Conservation (phyloP, 495 filamentous ascomycete species). For the Penicillium salamii region DNA sequence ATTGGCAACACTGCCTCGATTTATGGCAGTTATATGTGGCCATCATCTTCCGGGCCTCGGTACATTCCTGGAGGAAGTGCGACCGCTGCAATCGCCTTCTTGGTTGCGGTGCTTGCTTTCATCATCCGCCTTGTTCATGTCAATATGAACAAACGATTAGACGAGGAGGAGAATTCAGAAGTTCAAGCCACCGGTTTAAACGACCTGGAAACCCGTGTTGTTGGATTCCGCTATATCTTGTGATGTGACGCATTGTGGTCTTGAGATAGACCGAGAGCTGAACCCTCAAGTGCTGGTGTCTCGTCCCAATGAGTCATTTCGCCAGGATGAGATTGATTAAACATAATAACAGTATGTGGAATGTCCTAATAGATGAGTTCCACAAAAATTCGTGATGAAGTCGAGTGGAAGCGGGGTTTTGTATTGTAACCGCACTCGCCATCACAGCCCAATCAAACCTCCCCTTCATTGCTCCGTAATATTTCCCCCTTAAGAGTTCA, state of each 20-base stretch:
- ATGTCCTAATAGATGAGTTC: no score
- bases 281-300: no score
- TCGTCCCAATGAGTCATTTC: no score
- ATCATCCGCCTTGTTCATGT: slow-evolving; percentile 47
- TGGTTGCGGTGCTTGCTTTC: slow-evolving; percentile 27
- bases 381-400: no score
- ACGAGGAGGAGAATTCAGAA: slow-evolving; percentile 37
- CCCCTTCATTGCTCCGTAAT: background rate
- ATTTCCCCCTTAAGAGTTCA: no score
- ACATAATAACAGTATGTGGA: no score
- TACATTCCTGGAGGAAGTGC: slow-evolving; percentile 37
- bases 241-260: slow-evolving; percentile 7
- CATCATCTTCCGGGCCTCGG: slow-evolving; percentile 39
- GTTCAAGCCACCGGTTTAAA: slow-evolving; percentile 27
- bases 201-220: slow-evolving; percentile 44
- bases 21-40: slow-evolving; percentile 76
- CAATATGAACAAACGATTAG: slow-evolving; percentile 63
- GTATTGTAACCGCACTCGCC: slow-evolving; percentile 3
- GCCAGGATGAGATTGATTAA: no score
- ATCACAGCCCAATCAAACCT: slow-evolving; percentile 20
- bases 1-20: slow-evolving; percentile 67
- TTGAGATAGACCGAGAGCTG: no score
- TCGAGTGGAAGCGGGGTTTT: background rate
- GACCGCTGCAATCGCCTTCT: slow-evolving; percentile 27
- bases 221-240: slow-evolving; percentile 58